phyloP scores from a whole-genome alignment of 1,284 basidiomycete genomes.

The Porodaedalea pini region DNA sequence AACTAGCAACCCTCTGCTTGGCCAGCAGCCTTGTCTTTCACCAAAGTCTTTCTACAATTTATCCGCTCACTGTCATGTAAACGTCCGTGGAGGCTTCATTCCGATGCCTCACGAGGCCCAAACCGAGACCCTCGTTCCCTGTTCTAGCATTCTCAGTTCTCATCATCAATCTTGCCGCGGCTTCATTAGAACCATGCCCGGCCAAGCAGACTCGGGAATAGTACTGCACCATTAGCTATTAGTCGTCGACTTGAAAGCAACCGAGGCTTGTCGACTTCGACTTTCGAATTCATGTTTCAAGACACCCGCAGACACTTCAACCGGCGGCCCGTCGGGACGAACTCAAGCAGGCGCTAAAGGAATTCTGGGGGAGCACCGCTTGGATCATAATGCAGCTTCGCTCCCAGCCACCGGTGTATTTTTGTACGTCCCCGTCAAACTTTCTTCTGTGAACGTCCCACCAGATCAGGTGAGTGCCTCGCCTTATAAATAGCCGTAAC shows the following conservation, averaged over 20 bases:
- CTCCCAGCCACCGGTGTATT: background rate
- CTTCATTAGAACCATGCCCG: no score
- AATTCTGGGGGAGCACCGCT: constrained; percentile 1
- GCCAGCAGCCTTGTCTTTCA: background rate
- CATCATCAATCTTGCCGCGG: no score
- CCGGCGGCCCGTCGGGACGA: background rate
- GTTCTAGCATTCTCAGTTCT: background rate
- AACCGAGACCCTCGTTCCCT: no score
- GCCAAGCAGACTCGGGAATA: no score
- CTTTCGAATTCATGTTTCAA: no score
- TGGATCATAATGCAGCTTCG: background rate
- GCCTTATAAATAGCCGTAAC: background rate
- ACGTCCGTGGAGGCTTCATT: background rate
- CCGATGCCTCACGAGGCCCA: background rate
- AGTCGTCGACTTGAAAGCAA: no score
- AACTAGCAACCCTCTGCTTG: background rate
- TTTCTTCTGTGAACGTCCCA: background rate
- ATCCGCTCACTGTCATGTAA: background rate
- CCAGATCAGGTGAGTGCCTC: background rate
- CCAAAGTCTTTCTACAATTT: background rate
- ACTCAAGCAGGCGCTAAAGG: background rate
- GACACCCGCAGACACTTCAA: no score
- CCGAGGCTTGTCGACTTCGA: no score
- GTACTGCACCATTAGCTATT: no score
- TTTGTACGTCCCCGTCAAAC: background rate